phyloP scores from a whole-genome alignment of 192 early-diverging fungal species.

The Entomortierella parvispora region DNA sequence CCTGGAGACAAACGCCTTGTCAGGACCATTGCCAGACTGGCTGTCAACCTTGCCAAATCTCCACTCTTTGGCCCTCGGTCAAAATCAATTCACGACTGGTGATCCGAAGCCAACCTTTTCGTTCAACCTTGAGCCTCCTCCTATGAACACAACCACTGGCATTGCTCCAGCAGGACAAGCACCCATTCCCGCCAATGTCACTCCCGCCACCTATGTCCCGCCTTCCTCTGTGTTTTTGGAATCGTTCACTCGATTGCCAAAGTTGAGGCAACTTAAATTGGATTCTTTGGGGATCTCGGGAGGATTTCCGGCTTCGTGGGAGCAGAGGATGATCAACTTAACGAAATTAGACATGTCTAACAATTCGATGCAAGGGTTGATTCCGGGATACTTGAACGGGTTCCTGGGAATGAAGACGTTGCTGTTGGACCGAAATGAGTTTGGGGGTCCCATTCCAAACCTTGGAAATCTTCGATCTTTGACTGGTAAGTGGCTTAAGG shows the following conservation, averaged over 20 bases:
- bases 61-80: constrained; percentile 38
- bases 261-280: constrained; percentile 34
- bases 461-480: constrained; percentile 9
- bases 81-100: constrained; percentile 32
- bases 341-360: constrained; percentile 47
- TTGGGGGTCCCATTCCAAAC: constrained; percentile 38
- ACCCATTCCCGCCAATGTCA: constrained; percentile 4
- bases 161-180: neutral
- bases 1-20: constrained; percentile 20
- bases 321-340: constrained; percentile 35
- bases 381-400: constrained; percentile 26
- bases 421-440: constrained; percentile 45
- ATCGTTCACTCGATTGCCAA: constrained; percentile 12
- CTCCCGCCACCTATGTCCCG: constrained; percentile 4
- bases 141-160: neutral
- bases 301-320: constrained; percentile 31
- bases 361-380: constrained; percentile 38
- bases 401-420: constrained; percentile 30
- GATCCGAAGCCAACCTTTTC: constrained; percentile 19
- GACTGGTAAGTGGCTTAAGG: constrained; percentile 9
- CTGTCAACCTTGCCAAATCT: constrained; percentile 32
- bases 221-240: constrained; percentile 32
- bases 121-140: constrained; percentile 26
- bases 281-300: constrained; percentile 37
- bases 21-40: constrained; percentile 33